These are phyloP conservation scores for Pterocarpus macrocarpus DNA, from an alignment of 306 rosid genomes.

Conservation along the genomic window DNA sequence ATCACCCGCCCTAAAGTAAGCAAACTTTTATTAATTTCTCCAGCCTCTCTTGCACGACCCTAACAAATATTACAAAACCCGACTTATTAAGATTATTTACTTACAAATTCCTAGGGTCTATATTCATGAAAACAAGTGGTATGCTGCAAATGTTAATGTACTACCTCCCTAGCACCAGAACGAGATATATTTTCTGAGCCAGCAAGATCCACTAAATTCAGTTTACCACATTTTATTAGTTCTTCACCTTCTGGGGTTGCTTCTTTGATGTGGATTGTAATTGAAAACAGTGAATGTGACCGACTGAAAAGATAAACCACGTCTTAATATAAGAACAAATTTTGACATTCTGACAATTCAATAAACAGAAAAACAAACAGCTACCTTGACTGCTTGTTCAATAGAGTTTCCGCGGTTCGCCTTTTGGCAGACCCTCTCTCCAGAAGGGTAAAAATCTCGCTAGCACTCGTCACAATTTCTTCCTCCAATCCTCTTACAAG, in stretches of 20 bases:
- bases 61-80: slow-evolving; percentile 42
- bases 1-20: slow-evolving; percentile 96
- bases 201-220: slow-evolving; percentile 95
- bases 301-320: slow-evolving; percentile 68
- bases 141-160: neutral
- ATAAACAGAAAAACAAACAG: slow-evolving; percentile 12
- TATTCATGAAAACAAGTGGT: slow-evolving; percentile 9
- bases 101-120: neutral
- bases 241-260: slow-evolving; percentile 99
- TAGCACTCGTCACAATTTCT: slow-evolving; percentile 92
- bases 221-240: slow-evolving; percentile 93
- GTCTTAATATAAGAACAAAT: slow-evolving; percentile 6
- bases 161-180: slow-evolving; percentile 99
- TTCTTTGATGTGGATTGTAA: slow-evolving; percentile 98
- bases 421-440: slow-evolving; percentile 97
- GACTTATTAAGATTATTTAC: neutral
- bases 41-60: slow-evolving; percentile 99
- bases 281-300: slow-evolving; percentile 94
- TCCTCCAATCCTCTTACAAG: slow-evolving; percentile 95
- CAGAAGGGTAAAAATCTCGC: slow-evolving; percentile 79
- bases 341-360: neutral
- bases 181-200: slow-evolving; percentile 99
- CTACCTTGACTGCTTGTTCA: slow-evolving; percentile 96
- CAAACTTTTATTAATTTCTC: slow-evolving; percentile 97
- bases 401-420: slow-evolving; percentile 94